phyloP scores from a whole-genome alignment of 1,139 yeast species.

The Sugiyamaella japonica region DNA sequence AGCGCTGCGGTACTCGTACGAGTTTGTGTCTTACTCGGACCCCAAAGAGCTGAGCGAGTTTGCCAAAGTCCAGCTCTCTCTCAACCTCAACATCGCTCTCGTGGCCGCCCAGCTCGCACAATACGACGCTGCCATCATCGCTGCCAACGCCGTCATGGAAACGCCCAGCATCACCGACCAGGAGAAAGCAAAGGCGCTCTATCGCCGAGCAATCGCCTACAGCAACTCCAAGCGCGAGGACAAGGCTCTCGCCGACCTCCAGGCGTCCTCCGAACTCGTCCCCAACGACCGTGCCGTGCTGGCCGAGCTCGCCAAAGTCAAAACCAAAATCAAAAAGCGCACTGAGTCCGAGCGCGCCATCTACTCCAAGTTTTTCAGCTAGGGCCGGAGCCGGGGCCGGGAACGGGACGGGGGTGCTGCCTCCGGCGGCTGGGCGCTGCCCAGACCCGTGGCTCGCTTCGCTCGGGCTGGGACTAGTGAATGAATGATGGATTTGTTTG shows the following conservation, averaged over 20 bases:
- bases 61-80: slow-evolving; percentile 44
- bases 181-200: slow-evolving; percentile 78
- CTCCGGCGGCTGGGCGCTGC: slow-evolving; percentile 3
- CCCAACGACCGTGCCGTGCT: slow-evolving; percentile 77
- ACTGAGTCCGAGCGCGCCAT: slow-evolving; percentile 78
- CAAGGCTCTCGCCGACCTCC: slow-evolving; percentile 64
- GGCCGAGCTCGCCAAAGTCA: slow-evolving; percentile 65
- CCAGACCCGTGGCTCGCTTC: slow-evolving; percentile 6
- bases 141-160: slow-evolving; percentile 67
- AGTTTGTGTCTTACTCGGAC: slow-evolving; percentile 57
- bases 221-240: slow-evolving; percentile 66
- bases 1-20: slow-evolving; percentile 65
- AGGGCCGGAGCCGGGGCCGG: neutral
- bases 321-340: slow-evolving; percentile 52
- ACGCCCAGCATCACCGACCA: slow-evolving; percentile 61
- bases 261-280: slow-evolving; percentile 61
- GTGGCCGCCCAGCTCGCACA: slow-evolving; percentile 66
- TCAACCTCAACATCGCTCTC: slow-evolving; percentile 71
- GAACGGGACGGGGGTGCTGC: neutral
- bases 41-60: slow-evolving; percentile 43
- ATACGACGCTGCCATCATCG: slow-evolving; percentile 55
- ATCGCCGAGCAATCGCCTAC: slow-evolving; percentile 82
- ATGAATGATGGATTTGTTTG: neutral
- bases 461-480: neutral
- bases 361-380: slow-evolving; percentile 71